A percentile compares a stretch with the other conserved stretches of the same genome.
These are phyloP conservation scores for Agapanthus africanus DNA, from an alignment of 106 monocot species.

Conservation along the genomic window DNA sequence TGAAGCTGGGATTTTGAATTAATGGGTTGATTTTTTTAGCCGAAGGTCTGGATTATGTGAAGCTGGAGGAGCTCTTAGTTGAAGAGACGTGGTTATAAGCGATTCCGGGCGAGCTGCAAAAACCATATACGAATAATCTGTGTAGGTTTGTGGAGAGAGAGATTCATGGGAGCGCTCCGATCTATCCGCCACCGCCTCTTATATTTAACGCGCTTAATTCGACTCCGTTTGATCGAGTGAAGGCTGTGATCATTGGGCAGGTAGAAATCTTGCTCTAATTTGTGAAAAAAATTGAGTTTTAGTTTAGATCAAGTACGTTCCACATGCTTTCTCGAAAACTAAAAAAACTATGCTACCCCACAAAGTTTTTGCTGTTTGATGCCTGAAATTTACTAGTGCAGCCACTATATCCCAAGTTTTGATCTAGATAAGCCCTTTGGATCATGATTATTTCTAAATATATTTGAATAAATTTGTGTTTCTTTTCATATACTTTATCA, in stretches of 20 bases:
- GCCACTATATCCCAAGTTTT: no score
- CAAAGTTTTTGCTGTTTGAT: no score
- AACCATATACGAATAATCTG: conserved; percentile 69
- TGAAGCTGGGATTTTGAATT: neutral
- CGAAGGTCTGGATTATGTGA: conserved; percentile 32
- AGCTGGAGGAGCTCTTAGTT: conserved; percentile 88
- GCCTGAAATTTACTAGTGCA: no score
- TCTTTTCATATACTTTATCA: no score
- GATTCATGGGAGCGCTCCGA: conserved; percentile 42
- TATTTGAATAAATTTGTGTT: no score
- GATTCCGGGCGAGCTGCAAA: conserved; percentile 62
- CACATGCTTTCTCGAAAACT: no score
- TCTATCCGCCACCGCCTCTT: conserved; percentile 75
- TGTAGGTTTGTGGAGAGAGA: conserved; percentile 76
- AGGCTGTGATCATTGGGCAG: conserved; percentile 94
- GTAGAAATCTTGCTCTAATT: conserved; percentile 17
- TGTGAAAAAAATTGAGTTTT: neutral
- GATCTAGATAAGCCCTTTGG: no score
- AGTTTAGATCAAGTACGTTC: no score
- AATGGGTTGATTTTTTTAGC: conserved; percentile 13
- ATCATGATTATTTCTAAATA: no score
- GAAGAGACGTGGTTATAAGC: conserved; percentile 71
- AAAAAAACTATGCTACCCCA: no score
- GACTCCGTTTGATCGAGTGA: conserved; percentile 69
- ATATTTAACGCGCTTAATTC: conserved; percentile 86